Evolutionary conservation across 805 yeast genomes (phyloP).

Genomic region (Myxozyma sirexii): DNA sequence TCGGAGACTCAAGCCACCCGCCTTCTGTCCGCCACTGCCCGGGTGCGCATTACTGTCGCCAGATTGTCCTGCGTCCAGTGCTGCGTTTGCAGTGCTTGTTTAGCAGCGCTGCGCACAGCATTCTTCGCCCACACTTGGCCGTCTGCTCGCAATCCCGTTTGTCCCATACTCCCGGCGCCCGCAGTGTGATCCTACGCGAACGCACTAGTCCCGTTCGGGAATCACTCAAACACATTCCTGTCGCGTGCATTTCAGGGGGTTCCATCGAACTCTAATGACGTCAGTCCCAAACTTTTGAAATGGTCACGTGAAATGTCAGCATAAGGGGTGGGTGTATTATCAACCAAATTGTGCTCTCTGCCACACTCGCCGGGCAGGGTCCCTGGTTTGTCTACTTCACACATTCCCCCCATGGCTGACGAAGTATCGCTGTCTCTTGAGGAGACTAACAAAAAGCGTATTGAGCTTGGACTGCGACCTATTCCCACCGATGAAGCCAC

Average conservation of each 20-base stretch:
- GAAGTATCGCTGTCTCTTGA: constrained; percentile 45
- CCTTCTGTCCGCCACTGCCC: too few species aligned
- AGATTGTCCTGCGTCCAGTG: too few species aligned
- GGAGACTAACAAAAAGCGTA: constrained; percentile 59
- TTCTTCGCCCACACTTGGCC: too few species aligned
- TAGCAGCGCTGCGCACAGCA: too few species aligned
- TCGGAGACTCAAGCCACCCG: too few species aligned
- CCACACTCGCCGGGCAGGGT: too few species aligned
- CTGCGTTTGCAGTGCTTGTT: too few species aligned
- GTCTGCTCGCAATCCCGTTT: too few species aligned
- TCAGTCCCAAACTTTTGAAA: background rate
- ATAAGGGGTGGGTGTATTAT: too few species aligned
- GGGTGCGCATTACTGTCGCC: too few species aligned
- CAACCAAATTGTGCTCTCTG: too few species aligned
- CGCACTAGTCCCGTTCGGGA: constrained; percentile 2
- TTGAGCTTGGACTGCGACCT: constrained; percentile 57
- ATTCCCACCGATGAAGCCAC: constrained; percentile 41
- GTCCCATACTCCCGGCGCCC: too few species aligned
- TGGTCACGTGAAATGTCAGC: background rate
- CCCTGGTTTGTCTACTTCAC: background rate
- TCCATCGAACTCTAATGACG: background rate
- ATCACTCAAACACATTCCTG: constrained; percentile 1
- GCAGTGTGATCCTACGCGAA: background rate
- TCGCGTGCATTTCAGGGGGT: constrained; percentile 9
- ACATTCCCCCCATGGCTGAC: constrained; percentile 12